phyloP scores from a whole-genome alignment of 306 rosid genomes.

The Vigna angularis region DNA sequence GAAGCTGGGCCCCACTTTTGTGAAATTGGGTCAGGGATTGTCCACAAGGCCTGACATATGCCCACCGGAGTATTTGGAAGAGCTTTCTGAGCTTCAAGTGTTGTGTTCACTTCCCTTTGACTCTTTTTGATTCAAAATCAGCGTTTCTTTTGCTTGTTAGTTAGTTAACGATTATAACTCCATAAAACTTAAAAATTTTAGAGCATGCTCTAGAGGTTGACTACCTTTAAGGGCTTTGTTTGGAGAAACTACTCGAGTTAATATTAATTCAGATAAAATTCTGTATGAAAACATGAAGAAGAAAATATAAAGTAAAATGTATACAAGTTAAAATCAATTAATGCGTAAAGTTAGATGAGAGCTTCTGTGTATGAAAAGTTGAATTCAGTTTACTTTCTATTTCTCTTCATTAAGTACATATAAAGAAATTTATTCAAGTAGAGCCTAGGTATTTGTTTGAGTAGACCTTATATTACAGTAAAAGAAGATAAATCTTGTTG shows the following conservation, averaged over 20 bases:
- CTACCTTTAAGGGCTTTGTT: not conserved
- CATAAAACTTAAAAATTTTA: not conserved
- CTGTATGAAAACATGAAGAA: not conserved
- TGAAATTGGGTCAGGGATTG: slow-evolving; percentile 88
- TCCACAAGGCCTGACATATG: slow-evolving; percentile 94
- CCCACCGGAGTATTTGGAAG: slow-evolving; percentile 86
- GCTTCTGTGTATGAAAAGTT: not conserved
- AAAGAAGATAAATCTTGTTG: not conserved
- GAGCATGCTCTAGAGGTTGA: not conserved
- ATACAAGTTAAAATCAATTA: not conserved
- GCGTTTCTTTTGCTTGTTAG: not conserved
- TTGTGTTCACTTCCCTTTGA: slow-evolving; percentile 24
- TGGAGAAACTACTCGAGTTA: slow-evolving; percentile 13
- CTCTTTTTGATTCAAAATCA: not conserved
- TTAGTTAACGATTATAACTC: not conserved
- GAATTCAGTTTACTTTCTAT: not conserved
- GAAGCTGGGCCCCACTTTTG: slow-evolving; percentile 83
- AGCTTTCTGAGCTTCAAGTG: slow-evolving; percentile 91
- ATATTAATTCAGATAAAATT: not conserved
- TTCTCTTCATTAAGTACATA: not conserved
- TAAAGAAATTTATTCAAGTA: not conserved
- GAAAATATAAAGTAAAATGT: not conserved
- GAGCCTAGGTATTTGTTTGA: not conserved
- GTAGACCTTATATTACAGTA: not conserved
- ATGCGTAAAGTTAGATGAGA: not conserved